Evolutionary conservation across 768 basidiomycete species (phyloP).

Genomic region (Leccinum truebloodii): DNA sequence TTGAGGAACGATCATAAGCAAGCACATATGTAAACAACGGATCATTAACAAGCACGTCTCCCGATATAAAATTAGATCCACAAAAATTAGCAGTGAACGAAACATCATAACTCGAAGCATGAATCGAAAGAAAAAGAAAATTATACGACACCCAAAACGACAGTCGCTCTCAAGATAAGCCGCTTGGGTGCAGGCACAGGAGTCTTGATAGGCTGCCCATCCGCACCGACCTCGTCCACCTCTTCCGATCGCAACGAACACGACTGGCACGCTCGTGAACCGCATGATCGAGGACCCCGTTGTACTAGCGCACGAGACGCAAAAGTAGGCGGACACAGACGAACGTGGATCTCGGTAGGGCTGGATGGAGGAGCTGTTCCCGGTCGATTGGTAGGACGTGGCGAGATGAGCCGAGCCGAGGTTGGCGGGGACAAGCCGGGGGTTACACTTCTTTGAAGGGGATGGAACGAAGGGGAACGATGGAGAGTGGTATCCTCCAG

Average conservation of each 20-base stretch:
- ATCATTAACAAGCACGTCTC: slow-evolving; percentile 1
- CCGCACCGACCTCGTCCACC: slow-evolving; percentile 42
- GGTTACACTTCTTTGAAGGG: slow-evolving; percentile 43
- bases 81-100: background rate
- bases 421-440: slow-evolving; percentile 34
- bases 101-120: slow-evolving; percentile 8
- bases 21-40: background rate
- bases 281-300: slow-evolving; percentile 81
- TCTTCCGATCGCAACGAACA: slow-evolving; percentile 61
- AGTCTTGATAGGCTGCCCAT: slow-evolving; percentile 32
- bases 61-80: background rate
- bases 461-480: slow-evolving; percentile 48
- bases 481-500: slow-evolving; percentile 28
- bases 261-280: slow-evolving; percentile 85
- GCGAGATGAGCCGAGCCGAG: slow-evolving; percentile 14
- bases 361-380: slow-evolving; percentile 43
- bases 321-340: slow-evolving; percentile 77
- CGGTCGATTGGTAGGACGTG: slow-evolving; percentile 24
- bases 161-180: slow-evolving; percentile 74
- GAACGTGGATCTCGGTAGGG: slow-evolving; percentile 78
- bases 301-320: slow-evolving; percentile 79
- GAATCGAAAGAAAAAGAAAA: background rate
- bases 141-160: slow-evolving; percentile 75
- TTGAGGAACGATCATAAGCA: background rate
- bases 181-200: slow-evolving; percentile 38